Base-by-base conservation (phyloP, 2,329 filamentous ascomycete species). In the Graphiopsis chlorocephala region DNA sequence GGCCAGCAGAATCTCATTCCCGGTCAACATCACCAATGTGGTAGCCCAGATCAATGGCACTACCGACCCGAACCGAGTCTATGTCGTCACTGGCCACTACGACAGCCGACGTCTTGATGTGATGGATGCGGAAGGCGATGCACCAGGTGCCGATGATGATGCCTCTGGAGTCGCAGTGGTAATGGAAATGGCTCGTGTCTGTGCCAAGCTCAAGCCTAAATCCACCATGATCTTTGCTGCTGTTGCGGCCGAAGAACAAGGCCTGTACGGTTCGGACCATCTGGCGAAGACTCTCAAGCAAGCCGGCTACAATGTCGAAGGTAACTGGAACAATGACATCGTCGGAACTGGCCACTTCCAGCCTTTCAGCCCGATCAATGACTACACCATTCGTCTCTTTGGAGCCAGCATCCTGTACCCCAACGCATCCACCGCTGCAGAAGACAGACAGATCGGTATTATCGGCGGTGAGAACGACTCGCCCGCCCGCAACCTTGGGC, bases 101-200 rank as follows among this genome's bases (percentile, higher is more conserved):
- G 85, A 87, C 68, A 82, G 78, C 61, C 78, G 85, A 14, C 78
- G 81, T 2, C 80, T 81, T 1, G 79, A 87, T 66, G 72, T 83
- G 0, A 73, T 82, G 59, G 80, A 87, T 72, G 85, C 82, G 67
- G 78, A 78, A 15, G 76, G 76, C 35, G 83, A 86, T 68, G 81
- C 83, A 1, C 85, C 85, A 0, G 85, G 85, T 1, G 84, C 85
- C 0, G 84, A 86, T 65, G 85, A 87, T 69, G 84, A 87, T 70
- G 85, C 83, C 0, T 83, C 80, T 6, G 84, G 84, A 1, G 83
- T 85, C 14, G 82, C 84, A 73, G 78, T 87, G 25, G 80, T 82
- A 0, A 79, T 87, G 70, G 85, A 87, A 73, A 77, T 87, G 47
- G 83, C 84, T 2, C 78, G 84, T 12, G 76, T 86, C 50, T 77